These are phyloP conservation scores for Fusarium transvaalense DNA, from an alignment of 2,329 filamentous ascomycete genomes.

Conservation along the genomic window DNA sequence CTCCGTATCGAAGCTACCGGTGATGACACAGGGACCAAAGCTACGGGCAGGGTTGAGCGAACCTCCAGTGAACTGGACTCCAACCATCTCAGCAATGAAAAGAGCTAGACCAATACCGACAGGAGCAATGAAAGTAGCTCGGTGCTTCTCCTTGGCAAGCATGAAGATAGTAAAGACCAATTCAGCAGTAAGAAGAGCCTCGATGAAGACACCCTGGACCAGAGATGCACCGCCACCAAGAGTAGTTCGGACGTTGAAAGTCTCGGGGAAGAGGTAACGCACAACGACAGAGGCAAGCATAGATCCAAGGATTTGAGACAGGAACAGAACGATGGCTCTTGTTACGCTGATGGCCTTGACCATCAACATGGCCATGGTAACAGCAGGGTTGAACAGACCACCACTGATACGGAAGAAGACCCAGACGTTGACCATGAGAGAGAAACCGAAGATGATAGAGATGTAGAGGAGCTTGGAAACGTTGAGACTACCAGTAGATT, in stretches of 20 bases:
- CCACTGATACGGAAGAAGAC: constrained; percentile 61
- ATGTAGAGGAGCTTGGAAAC: constrained; percentile 59
- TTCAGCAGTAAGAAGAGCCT: constrained; percentile 62
- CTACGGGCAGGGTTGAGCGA: constrained; percentile 62
- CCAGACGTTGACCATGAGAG: constrained; percentile 62
- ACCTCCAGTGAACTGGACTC: constrained; percentile 62
- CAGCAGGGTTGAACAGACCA: constrained; percentile 55
- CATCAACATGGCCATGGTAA: constrained; percentile 65
- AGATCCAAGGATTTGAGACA: constrained; percentile 64
- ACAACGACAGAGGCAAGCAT: constrained; percentile 60
- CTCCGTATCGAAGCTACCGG: constrained; percentile 55
- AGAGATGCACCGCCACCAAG: constrained; percentile 56
- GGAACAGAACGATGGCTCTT: constrained; percentile 62
- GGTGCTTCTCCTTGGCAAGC: constrained; percentile 65
- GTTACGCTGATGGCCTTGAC: constrained; percentile 61
- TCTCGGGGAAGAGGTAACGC: constrained; percentile 58
- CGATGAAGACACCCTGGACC: constrained; percentile 63
- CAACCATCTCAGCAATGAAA: constrained; percentile 61
- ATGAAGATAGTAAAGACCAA: constrained; percentile 64
- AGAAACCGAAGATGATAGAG: constrained; percentile 58
- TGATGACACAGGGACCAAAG: constrained; percentile 61
- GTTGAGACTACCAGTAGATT: constrained; percentile 59
- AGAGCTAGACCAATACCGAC: constrained; percentile 62
- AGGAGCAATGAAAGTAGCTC: constrained; percentile 61
- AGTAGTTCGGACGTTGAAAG: constrained; percentile 57